Percentiles rank a stretch among this genome's conserved stretches.
These are phyloP conservation scores for Pelargonium nanum DNA, from an alignment of 345 rosid species.

Conservation along the genomic window DNA sequence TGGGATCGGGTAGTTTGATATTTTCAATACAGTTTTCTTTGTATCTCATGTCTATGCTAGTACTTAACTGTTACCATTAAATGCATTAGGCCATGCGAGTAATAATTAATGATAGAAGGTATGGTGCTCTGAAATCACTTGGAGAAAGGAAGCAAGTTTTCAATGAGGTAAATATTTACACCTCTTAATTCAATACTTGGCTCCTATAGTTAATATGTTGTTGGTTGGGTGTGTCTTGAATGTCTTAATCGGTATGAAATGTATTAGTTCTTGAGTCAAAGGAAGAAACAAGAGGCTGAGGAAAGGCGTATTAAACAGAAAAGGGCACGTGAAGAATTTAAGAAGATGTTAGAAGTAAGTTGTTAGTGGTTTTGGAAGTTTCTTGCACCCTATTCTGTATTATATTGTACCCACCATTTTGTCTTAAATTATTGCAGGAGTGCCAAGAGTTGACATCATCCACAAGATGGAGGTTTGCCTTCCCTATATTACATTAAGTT, in stretches of 20 bases:
- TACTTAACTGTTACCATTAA: not conserved
- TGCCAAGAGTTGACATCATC: slow-evolving; percentile 60
- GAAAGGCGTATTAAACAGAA: slow-evolving; percentile 60
- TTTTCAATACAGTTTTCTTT: slow-evolving; percentile 3
- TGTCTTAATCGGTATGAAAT: slow-evolving; percentile 2
- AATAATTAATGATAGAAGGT: slow-evolving; percentile 81
- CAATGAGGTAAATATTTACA: slow-evolving; percentile 47
- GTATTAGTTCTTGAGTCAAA: slow-evolving; percentile 64
- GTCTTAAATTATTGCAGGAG: slow-evolving; percentile 38
- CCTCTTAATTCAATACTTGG: not conserved
- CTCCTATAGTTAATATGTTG: not conserved
- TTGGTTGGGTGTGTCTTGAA: slow-evolving; percentile 4
- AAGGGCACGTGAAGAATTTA: slow-evolving; percentile 68
- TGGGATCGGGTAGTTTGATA: slow-evolving; percentile 82
- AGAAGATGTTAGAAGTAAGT: slow-evolving; percentile 77
- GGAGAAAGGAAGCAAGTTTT: slow-evolving; percentile 95
- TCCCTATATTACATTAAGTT: slow-evolving; percentile 2
- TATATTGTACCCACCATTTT: slow-evolving; percentile 1
- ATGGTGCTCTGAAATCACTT: slow-evolving; percentile 81
- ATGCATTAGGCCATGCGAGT: slow-evolving; percentile 48
- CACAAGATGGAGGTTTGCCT: slow-evolving; percentile 82
- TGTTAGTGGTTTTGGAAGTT: slow-evolving; percentile 7
- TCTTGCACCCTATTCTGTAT: not conserved
- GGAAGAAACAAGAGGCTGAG: slow-evolving; percentile 71
- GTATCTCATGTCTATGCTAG: slow-evolving; percentile 6